Evolutionary conservation across 768 basidiomycete species (phyloP).

Genomic region (Russula sp.): DNA sequence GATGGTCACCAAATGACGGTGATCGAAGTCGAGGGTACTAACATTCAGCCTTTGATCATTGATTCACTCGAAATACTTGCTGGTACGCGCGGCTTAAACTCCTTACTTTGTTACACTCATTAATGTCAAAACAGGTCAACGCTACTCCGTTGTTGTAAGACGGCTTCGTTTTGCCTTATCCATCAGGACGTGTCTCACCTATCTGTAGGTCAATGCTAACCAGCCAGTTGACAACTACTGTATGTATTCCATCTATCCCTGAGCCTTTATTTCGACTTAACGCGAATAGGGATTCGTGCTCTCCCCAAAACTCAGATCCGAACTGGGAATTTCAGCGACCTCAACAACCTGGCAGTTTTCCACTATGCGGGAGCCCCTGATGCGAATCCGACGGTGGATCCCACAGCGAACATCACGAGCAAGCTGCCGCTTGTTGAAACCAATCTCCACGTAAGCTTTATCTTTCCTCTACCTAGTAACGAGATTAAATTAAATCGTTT

Average conservation of each 20-base stretch:
- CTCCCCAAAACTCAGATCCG: constrained; percentile 26
- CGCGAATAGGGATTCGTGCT: constrained; percentile 25
- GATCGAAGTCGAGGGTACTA: constrained; percentile 39
- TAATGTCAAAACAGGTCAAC: constrained; percentile 19
- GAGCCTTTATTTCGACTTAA: not conserved
- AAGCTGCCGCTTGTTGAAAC: constrained; percentile 20
- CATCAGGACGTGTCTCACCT: not conserved
- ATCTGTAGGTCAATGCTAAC: constrained; percentile 33
- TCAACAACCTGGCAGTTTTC: constrained; percentile 37
- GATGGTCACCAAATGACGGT: constrained; percentile 37
- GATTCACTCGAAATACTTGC: constrained; percentile 39
- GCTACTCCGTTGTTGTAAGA: constrained; percentile 29
- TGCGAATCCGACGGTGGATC: constrained; percentile 30
- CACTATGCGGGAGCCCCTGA: constrained; percentile 34
- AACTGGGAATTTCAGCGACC: constrained; percentile 23
- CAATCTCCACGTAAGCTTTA: constrained; percentile 23
- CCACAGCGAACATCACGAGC: constrained; percentile 12
- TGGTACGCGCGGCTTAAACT: constrained; percentile 27
- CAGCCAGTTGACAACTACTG: constrained; percentile 43
- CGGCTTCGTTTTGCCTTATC: not conserved
- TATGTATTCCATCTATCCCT: constrained; percentile 24
- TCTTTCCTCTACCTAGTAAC: not conserved
- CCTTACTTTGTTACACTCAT: not conserved
- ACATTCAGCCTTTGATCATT: constrained; percentile 32
- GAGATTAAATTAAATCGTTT: not conserved